These are phyloP conservation scores for Zizania latifolia DNA, from an alignment of 176 grass and related monocot genomes.

Conservation along the genomic window DNA sequence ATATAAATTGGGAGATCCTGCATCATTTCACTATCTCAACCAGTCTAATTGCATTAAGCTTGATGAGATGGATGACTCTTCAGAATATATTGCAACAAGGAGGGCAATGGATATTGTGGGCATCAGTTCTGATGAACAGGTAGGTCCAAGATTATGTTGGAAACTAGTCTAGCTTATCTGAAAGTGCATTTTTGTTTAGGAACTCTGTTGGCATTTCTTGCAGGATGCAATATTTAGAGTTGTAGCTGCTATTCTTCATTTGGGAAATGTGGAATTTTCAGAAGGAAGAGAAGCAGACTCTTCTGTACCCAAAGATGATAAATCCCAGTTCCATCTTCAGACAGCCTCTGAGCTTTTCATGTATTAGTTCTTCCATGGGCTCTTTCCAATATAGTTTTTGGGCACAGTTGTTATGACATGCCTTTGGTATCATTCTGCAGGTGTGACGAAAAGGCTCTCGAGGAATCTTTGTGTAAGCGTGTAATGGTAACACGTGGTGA, in stretches of 20 bases:
- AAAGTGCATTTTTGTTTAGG: conserved; percentile 5
- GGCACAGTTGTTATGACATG: conserved; percentile 12
- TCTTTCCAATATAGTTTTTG: conserved; percentile 13
- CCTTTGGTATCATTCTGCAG: conserved; percentile 44
- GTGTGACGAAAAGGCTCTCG: conserved; percentile 74
- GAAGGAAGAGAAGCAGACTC: conserved; percentile 88
- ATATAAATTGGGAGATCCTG: conserved; percentile 75
- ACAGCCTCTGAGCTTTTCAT: conserved; percentile 96
- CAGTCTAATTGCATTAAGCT: conserved; percentile 92
- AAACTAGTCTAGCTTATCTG: conserved; percentile 21
- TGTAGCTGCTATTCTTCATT: conserved; percentile 97
- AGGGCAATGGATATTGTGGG: conserved; percentile 91
- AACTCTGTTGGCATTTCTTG: conserved; percentile 1
- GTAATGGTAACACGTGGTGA: conserved; percentile 91
- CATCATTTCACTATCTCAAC: conserved; percentile 90
- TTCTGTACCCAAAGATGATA: conserved; percentile 82
- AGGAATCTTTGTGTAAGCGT: conserved; percentile 86
- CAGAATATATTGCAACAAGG: conserved; percentile 79
- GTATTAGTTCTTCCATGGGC: conserved; percentile 40
- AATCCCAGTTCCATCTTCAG: conserved; percentile 75
- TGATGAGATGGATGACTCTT: conserved; percentile 77
- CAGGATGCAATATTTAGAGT: conserved; percentile 95
- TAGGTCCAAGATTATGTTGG: conserved; percentile 25
- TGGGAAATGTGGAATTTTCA: conserved; percentile 89
- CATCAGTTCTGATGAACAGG: conserved; percentile 87